Base-by-base conservation (phyloP, 1,284 basidiomycete genomes). In the Cryptococcus sp. region DNA sequence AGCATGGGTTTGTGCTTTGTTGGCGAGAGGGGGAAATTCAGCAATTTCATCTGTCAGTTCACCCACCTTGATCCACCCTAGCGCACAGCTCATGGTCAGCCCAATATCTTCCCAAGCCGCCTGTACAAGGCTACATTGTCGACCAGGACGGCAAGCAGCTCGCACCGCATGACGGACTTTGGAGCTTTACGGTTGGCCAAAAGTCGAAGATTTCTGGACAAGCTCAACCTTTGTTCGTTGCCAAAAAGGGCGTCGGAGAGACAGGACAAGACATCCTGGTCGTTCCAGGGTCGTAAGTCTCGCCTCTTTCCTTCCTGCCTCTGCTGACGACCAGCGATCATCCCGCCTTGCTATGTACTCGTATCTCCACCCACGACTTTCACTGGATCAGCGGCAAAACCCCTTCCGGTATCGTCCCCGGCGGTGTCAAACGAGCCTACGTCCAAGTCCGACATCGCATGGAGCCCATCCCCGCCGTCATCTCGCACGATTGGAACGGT, bases 1-100 rank as follows among this genome's bases (percentile, higher is more conserved):
- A 92, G 87, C 69, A 94, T 97, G 85, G 94, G 94, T 0, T 80
- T 97, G n/a, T 97, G 94, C 66, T 97, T 97, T 59, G 84, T 97
- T 7, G 94, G 93, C 12, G 81, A 92, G 71, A 81, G 84, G 60
- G 77, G 79, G 16, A 79, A 76, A 45, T 94, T 94, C 62, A 77
- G 78, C 37, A 74, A 80, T 14, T 94, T 92, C 64, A 71, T 94
- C 41, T 79, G 90, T 89, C 52, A 42, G 68, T 63, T 9, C 2
- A 23, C 22, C n/a, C 38, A 24, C 16, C 35, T 42, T n/a, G n/a
- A n/a, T 31, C 28, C 38, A n/a, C 24, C 10, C 16, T 9, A 19
- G 22, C 26, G n/a, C n/a, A n/a, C n/a, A n/a, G n/a, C n/a, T n/a
- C n/a, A n/a, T n/a, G n/a, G n/a, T n/a, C 54, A 93, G 89, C 84